These are phyloP conservation scores for Paratrypanosoma confusum DNA, from an alignment of 208 protist species.

Conservation along the genomic window DNA sequence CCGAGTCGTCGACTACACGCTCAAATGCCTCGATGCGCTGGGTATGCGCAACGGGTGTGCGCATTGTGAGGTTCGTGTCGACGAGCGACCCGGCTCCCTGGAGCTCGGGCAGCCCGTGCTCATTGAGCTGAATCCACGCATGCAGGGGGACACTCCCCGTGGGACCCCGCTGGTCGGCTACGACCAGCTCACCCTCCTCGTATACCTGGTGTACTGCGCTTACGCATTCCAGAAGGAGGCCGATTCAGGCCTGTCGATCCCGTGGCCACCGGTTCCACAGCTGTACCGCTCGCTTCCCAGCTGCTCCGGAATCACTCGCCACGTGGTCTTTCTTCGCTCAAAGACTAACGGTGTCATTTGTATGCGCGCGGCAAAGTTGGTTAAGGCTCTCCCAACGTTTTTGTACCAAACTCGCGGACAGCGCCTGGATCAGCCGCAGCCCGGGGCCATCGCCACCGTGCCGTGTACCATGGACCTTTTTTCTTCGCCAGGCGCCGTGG, in stretches of 20 bases:
- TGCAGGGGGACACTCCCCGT: constrained; percentile 68
- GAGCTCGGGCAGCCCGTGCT: constrained; percentile 42
- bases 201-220: constrained; percentile 49
- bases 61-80: constrained; percentile 79
- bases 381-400: constrained; percentile 43
- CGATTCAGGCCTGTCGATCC: background rate
- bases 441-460: constrained; percentile 18
- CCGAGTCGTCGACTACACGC: constrained; percentile 61
- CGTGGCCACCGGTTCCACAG: constrained; percentile 19
- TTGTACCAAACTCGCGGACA: constrained; percentile 30
- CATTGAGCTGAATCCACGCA: constrained; percentile 82
- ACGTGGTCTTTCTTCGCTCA: constrained; percentile 53
- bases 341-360: constrained; percentile 32
- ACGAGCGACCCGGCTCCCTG: constrained; percentile 22
- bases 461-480: constrained; percentile 59
- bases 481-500: constrained; percentile 52
- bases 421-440: constrained; percentile 18
- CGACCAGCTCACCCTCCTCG: constrained; percentile 60
- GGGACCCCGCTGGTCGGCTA: constrained; percentile 62
- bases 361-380: constrained; percentile 11
- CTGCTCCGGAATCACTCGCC: constrained; percentile 13
- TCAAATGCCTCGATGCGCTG: constrained; percentile 59
- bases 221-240: constrained; percentile 20
- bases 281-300: constrained; percentile 13
- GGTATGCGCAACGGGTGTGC: constrained; percentile 62